Base-by-base conservation (phyloP, 2,329 filamentous ascomycete genomes). In the Fusarium bulbicola region DNA sequence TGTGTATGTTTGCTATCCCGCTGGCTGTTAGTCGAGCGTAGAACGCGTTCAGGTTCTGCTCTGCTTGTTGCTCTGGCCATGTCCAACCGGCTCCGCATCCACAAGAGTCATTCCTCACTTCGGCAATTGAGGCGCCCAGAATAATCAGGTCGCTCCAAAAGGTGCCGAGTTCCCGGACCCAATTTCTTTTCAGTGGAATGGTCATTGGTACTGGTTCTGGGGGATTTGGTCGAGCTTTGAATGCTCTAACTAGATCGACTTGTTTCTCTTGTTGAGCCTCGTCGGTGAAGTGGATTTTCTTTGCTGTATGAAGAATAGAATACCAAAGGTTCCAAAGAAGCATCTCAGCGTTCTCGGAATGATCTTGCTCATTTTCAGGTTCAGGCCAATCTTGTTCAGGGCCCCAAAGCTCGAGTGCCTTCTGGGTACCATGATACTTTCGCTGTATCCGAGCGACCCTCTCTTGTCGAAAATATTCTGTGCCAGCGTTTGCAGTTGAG, bases 41-140 rank as follows among this genome's bases (percentile, higher is more conserved):
- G 10, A 70, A 71, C 0, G 43, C 43, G 1, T 24, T 42, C 11
- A 71, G 21, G 9, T 71, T 70, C 32, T 67, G 61, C 30, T 52
- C 54, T 3, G 61, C 67, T 1, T 50, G 39, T 9, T 56, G 61
- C 16, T 71, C 68, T 6, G 67, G 43, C 68, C 54, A 62, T 5
- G 54, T 1, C 68, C 68, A 70, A 15, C 68, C 67, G 0, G 67
- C 67, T 24, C 68, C 68, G 3, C 61, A 70, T 12, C 67, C 68
- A 6, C 61, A 66, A 0, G 21, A n/a, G 1, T 70, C 67, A 1
- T 70, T 71, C 0, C 45, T 66, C 2, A 56, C 54, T 26, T 70
- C 68, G 1, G 61, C 12, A 3, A 62, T 45, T 1, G 61, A 56
- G 1, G 54, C 54, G 1, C 68, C 61, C 0, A 70, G 14, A 1